These are phyloP conservation scores for Pseudogymnoascus sp. DNA, from an alignment of 2,329 filamentous ascomycete genomes.

Conservation along the genomic window DNA sequence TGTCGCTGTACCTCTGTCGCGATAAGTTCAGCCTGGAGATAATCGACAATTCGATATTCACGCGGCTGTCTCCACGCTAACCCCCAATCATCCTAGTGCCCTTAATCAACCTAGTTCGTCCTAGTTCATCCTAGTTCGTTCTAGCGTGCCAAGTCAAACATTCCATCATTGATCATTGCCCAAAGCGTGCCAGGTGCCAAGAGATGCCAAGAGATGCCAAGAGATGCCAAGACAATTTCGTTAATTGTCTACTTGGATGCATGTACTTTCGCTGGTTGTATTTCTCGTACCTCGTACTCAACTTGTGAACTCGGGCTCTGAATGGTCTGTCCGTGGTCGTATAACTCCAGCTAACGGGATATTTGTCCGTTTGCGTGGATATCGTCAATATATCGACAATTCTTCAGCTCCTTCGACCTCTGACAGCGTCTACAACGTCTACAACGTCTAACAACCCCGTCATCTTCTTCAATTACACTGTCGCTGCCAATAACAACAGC, in stretches of 20 bases:
- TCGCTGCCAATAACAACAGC: neutral
- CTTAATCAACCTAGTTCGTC: neutral
- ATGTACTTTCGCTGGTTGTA: too few relatives aligned
- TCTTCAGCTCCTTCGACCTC: neutral
- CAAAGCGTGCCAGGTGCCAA: neutral
- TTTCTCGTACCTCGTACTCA: neutral
- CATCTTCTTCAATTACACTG: neutral
- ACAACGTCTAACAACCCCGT: neutral
- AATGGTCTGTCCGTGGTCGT: slow-evolving; percentile 2
- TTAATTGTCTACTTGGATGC: neutral
- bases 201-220: neutral
- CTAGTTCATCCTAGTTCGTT: neutral
- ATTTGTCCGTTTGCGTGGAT: slow-evolving; percentile 7
- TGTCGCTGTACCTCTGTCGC: neutral
- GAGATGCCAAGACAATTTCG: neutral
- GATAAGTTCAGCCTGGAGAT: slow-evolving; percentile 2
- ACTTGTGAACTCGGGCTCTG: neutral
- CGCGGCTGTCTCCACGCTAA: neutral
- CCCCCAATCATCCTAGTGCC: neutral
- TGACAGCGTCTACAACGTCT: neutral
- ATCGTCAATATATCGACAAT: neutral
- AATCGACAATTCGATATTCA: slow-evolving; percentile 8
- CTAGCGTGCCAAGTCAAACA: slow-evolving; percentile 8
- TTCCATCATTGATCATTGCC: slow-evolving; percentile 2
- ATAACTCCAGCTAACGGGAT: slow-evolving; percentile 5